phyloP scores from a whole-genome alignment of 169 alveolate genomes.

The Babesia ovis region DNA sequence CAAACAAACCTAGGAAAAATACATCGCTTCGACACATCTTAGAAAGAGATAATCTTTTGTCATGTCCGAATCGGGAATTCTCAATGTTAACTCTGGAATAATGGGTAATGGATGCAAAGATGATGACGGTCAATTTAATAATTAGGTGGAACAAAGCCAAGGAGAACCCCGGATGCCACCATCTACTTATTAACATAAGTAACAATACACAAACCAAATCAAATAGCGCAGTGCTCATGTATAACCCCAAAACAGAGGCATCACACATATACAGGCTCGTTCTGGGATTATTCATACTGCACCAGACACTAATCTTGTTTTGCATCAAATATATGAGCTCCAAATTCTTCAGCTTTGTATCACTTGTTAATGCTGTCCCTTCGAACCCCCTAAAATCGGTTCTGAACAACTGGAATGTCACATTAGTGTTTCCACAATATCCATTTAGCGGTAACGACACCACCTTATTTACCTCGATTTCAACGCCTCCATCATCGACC shows the following conservation, averaged over 20 bases:
- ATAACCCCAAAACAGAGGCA: neutral
- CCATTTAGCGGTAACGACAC: conserved; percentile 8
- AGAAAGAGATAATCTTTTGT: neutral
- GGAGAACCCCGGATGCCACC: neutral
- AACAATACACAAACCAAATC: neutral
- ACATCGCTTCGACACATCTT: neutral
- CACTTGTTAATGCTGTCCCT: neutral
- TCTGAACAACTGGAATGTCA: neutral
- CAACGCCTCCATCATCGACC: neutral
- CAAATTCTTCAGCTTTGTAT: neutral
- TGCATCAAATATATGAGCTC: conserved; percentile 19
- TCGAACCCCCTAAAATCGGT: conserved; percentile 10
- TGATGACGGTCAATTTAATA: neutral
- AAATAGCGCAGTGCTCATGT: neutral
- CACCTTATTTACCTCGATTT: conserved; percentile 8
- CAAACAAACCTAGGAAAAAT: neutral
- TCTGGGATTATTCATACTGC: neutral
- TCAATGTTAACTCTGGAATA: neutral
- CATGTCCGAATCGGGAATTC: too few relatives aligned
- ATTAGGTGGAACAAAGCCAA: neutral
- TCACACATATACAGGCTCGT: neutral
- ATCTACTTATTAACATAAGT: neutral
- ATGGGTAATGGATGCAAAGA: neutral
- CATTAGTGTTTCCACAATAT: neutral
- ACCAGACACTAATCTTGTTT: conserved; percentile 9